Evolutionary conservation across 371 early-diverging fungal genomes (phyloP), one percentile per base, ranked within the genome.

Genomic region (Mucor piriformis): DNA sequence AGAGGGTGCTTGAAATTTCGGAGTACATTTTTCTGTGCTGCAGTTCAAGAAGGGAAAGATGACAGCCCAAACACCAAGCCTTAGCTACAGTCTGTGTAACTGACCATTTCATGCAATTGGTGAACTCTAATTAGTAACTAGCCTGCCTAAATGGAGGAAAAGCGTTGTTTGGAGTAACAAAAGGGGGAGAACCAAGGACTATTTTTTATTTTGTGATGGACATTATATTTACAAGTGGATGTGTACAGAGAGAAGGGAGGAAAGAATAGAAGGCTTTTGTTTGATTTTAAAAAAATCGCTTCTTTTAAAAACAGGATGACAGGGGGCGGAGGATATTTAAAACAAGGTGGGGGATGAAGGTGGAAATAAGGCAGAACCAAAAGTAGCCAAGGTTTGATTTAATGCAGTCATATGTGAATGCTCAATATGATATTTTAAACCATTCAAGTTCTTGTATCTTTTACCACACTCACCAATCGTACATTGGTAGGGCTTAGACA

Each of bases 401-500:
- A 79, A 61, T 38, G 77, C 80, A 27, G 74, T 74, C 70, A 79
- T 73, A 58, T 97, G 97, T 21, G 90, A 88, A 61, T 94, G 93
- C 61, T 92, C 91, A 58, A 96, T 85, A 63, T 97, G 97, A 70
- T 97, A 97, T 70, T 96, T 96, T 67, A 99, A 85, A 11, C 99
- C 99, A 73, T 97, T 98, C 63, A 94, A 74, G 73, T 99, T 99
- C 83, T 78, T 76, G 64, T 80, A 74, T 34, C 75, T 58, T 49
- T 73, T 73, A 44, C 77, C 75, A 51, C 77, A 71, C 33, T 77
- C 72, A 37, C 73, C 73, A 59, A 78, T 73, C 51, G 84, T 79
- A 44, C 82, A 84, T 54, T 81, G 79, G 49, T 83, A 83, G 10
- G 96, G 97, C 76, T 95, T 96, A 25, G 89, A 72, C 16, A 70